Evolutionary conservation across 2,329 filamentous ascomycete genomes (phyloP), one percentile per base, ranked within the genome.

Genomic region (Monosporascus cannonballus): DNA sequence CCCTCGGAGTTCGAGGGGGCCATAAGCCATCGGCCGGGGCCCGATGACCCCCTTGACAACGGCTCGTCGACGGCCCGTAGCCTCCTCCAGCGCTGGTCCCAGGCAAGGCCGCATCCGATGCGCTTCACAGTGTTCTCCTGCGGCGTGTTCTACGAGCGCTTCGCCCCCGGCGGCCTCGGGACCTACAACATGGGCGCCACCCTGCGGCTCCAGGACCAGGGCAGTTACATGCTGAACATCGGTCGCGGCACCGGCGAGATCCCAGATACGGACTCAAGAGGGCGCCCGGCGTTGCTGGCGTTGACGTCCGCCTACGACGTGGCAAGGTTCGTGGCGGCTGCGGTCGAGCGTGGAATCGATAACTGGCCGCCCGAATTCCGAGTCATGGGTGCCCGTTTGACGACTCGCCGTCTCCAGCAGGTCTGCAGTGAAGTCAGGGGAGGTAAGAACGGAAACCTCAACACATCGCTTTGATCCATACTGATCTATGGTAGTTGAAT

Each of bases 1-100:
- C 87, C 88, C 1, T 86, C 87, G 6, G 87, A 90, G 61, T 91
- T 90, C 60, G 86, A 90, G 70, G 87, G 87, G 1, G 73, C 74
- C 34, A 73, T 87, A 17, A 68, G 70, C 18, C 74, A 79, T 45
- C 76, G 86, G 48, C 76, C 79, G 1, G 61, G 72, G 5, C 51
- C 57, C 42, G 51, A 75, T 51, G 84, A 87, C 53, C 76, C 82
- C 2, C 71, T 89, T 24, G 84, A 89, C 64, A 80, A 80, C 46
- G 79, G 78, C 20, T 81, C 79, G 22, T 71, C 73, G 11, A 73
- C 75, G n/a, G 84, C 84, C 2, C 71, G 85, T 6, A 53, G 52
- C n/a, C 59, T 61, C 46, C 64, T 68, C 47, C 73, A 77, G 47
- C 74, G 81, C 48, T 84, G 81, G 66, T 68, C 73, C 15, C 65